Evolutionary conservation across 768 basidiomycete genomes (phyloP), one percentile per base, ranked within the genome.

Genomic region (Candolleomyces aberdarensis): DNA sequence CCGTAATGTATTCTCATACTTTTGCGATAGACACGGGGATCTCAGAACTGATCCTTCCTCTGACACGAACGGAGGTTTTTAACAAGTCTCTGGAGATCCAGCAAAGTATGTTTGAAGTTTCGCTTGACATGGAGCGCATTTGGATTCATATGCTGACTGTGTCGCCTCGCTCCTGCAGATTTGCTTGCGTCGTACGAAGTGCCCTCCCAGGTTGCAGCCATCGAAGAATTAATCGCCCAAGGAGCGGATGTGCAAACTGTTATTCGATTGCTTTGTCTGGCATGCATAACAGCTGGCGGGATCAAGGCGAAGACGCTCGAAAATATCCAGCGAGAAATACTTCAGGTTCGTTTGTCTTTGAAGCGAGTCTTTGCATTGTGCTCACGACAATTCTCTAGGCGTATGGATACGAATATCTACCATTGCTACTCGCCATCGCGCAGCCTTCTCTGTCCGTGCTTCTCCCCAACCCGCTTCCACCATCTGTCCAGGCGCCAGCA

Each of bases 51-150:
- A 80, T 99, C 46, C 85, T 94, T 62, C 87, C 91, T 22, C 78
- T 89, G 61, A 98, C 96, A 1, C 80, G 85, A 57, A 91, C 91
- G 14, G 91, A 96, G 44, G 76, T 88, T 49, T 99, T 99, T 76
- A 94, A 94, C 74, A 90, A 87, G 69, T 91, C 88, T 13, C 78
- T 99, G 10, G 96, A 98, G 75, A 90, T 97, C 13, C 96, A 98
- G 69, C 97, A 98, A 73, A 98, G 95, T 94, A 68, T 69, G 84
- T 31, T 7, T 41, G 14, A 48, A 54, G 31, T 46, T 46, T 44
- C 44, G 26, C 10, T n/a, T 52, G 36, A 61, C 39, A 47, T 62
- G 29, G 64, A 46, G 26, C 26, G 26, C 36, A 36, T 36, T 36
- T 6, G 1, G 5, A 5, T 8, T 36, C 36, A 36, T 36, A 20